These are phyloP conservation scores for Dothiorella sarmentorum DNA, from an alignment of 2,329 filamentous ascomycete genomes.

Conservation along the genomic window DNA sequence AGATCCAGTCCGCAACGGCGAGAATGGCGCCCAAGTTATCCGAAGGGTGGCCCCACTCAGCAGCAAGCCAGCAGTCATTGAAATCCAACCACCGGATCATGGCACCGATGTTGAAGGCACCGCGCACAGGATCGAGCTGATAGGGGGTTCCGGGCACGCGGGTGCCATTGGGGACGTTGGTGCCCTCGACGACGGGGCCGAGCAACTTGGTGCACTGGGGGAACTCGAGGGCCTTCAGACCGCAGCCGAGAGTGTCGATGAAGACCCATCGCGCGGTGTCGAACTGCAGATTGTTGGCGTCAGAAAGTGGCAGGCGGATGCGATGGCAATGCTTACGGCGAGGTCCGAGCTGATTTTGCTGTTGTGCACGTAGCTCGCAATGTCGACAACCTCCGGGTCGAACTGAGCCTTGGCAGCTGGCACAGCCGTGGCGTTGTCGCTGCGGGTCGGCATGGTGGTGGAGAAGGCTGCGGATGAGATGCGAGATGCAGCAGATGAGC, in stretches of 20 bases:
- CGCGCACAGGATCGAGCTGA: conserved; percentile 91
- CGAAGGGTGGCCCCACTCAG: conserved; percentile 97
- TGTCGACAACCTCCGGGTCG: conserved; percentile 91
- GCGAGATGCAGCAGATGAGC: background rate
- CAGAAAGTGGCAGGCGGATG: background rate
- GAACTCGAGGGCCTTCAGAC: conserved; percentile 91
- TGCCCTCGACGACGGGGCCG: conserved; percentile 86
- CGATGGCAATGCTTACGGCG: conserved; percentile 67
- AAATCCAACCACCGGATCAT: conserved; percentile 99
- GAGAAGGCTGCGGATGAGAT: conserved; percentile 7
- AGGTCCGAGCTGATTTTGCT: conserved; percentile 87
- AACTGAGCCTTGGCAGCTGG: conserved; percentile 52
- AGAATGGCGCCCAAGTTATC: conserved; percentile 98
- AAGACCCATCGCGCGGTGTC: conserved; percentile 97
- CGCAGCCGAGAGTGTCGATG: conserved; percentile 94
- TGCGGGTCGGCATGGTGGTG: conserved; percentile 16
- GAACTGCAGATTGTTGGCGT: conserved; percentile 54
- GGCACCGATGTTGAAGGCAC: conserved; percentile 97
- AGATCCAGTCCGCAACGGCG: conserved; percentile 95
- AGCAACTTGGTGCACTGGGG: conserved; percentile 94
- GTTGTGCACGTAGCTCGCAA: conserved; percentile 91
- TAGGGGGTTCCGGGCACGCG: conserved; percentile 89
- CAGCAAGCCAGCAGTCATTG: conserved; percentile 99
- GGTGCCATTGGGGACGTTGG: conserved; percentile 85
- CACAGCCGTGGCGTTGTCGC: conserved; percentile 20